Evolutionary conservation across 2,329 filamentous ascomycete genomes (phyloP).

Genomic region (Clarireedia hainanense): DNA sequence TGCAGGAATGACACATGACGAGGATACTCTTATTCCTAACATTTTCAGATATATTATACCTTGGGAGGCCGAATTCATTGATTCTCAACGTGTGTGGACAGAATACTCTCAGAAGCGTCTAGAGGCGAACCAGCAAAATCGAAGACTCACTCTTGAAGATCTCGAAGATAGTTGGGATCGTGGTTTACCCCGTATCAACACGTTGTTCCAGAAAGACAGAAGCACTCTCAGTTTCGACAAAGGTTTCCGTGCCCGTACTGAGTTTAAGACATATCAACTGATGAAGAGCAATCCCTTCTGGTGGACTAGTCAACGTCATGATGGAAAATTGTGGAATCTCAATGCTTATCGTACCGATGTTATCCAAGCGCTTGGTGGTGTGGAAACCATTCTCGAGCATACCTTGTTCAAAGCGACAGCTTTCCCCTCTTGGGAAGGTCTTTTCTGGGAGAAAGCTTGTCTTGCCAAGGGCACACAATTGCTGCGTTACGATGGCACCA

Average conservation of each 20-base stretch:
- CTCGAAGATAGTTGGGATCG: constrained; percentile 98
- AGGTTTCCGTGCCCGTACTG: constrained; percentile 87
- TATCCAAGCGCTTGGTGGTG: constrained; percentile 84
- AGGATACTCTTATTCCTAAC: constrained; percentile 95
- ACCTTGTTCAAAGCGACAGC: constrained; percentile 95
- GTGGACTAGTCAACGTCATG: constrained; percentile 97
- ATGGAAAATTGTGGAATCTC: constrained; percentile 95
- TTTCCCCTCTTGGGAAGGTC: constrained; percentile 92
- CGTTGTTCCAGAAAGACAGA: constrained; percentile 95
- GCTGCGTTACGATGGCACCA: too few species aligned
- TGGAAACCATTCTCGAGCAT: constrained; percentile 96
- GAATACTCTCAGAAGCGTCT: constrained; percentile 97
- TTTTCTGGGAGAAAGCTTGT: constrained; percentile 73
- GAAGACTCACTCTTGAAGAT: constrained; percentile 88
- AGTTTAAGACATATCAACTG: constrained; percentile 97
- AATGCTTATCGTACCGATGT: constrained; percentile 96
- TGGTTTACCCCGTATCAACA: constrained; percentile 95
- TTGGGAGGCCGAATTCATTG: constrained; percentile 98
- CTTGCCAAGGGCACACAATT: background rate
- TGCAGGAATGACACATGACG: constrained; percentile 95
- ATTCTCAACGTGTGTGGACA: constrained; percentile 98
- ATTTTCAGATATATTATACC: constrained; percentile 99
- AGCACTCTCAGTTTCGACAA: constrained; percentile 98
- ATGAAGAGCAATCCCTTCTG: constrained; percentile 99
- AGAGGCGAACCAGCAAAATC: constrained; percentile 95